phyloP scores from a whole-genome alignment of 768 basidiomycete species.

The Amanita polypyramis region DNA sequence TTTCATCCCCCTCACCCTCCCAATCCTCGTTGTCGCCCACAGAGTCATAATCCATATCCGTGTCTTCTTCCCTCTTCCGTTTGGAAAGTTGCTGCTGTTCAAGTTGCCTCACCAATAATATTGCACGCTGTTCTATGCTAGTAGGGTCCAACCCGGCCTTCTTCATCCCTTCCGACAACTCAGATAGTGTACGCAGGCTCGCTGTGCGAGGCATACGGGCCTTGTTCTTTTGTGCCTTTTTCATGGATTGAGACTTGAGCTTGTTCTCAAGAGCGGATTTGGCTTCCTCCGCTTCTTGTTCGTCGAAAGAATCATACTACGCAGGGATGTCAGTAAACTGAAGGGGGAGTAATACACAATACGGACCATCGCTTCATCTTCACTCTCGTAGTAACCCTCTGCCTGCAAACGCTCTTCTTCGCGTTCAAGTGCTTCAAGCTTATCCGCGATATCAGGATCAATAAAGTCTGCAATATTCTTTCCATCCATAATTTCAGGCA shows the following conservation, averaged over 20 bases:
- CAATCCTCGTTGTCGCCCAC: constrained; percentile 35
- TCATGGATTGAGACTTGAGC: constrained; percentile 63
- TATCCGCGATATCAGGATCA: constrained; percentile 94
- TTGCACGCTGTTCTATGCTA: constrained; percentile 81
- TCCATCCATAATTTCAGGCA: constrained; percentile 99
- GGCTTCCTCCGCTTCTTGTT: constrained; percentile 63
- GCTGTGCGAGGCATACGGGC: constrained; percentile 71
- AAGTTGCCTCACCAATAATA: constrained; percentile 65
- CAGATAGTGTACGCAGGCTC: constrained; percentile 55
- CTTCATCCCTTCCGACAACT: constrained; percentile 75
- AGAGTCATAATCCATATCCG: constrained; percentile 22
- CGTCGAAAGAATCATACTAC: constrained; percentile 65
- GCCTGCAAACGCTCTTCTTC: constrained; percentile 92
- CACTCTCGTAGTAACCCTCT: constrained; percentile 91
- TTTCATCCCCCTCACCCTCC: constrained; percentile 32
- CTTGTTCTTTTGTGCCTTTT: constrained; percentile 83
- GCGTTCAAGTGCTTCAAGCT: constrained; percentile 91
- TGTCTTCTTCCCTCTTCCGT: constrained; percentile 57
- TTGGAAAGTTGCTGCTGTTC: constrained; percentile 60
- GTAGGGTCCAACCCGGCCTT: constrained; percentile 85
- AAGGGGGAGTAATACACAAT: not conserved
- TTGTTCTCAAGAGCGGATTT: constrained; percentile 51
- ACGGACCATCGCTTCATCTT: constrained; percentile 67
- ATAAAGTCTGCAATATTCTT: constrained; percentile 99
- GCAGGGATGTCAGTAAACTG: not conserved